A percentile compares a stretch with the other conserved stretches of the same genome.
phyloP scores from a whole-genome alignment of 768 basidiomycete species.

The Psilocybe cubensis region DNA sequence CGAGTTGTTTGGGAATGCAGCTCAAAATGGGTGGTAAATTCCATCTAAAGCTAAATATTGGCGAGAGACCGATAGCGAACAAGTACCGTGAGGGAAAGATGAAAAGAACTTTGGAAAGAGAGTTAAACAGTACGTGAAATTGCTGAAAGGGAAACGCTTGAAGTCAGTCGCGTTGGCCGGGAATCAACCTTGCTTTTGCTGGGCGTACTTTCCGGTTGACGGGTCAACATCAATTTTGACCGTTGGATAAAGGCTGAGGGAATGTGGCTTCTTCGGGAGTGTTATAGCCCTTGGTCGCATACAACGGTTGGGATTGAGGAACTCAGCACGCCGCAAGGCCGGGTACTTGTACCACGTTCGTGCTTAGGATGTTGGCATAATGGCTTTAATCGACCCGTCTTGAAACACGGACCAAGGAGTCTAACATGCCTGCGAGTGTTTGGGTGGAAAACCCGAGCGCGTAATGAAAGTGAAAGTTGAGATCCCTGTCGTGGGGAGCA shows the following conservation, averaged over 20 bases:
- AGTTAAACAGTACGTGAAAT: slow-evolving; percentile 84
- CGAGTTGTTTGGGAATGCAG: slow-evolving; percentile 88
- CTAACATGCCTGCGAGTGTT: slow-evolving; percentile 84
- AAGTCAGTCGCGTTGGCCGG: slow-evolving; percentile 65
- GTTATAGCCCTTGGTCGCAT: slow-evolving; percentile 65
- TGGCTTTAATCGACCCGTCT: slow-evolving; percentile 82
- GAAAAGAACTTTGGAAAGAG: slow-evolving; percentile 83
- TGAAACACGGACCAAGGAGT: slow-evolving; percentile 89
- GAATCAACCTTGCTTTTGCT: slow-evolving; percentile 57
- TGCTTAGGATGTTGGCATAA: slow-evolving; percentile 79
- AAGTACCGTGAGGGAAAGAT: slow-evolving; percentile 85
- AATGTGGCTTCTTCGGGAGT: slow-evolving; percentile 70
- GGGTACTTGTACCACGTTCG: slow-evolving; percentile 53
- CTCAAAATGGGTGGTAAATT: slow-evolving; percentile 83
- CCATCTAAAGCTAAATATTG: slow-evolving; percentile 86
- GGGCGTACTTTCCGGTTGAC: slow-evolving; percentile 56
- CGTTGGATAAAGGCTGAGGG: slow-evolving; percentile 57
- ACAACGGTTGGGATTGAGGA: slow-evolving; percentile 62
- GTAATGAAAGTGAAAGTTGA: slow-evolving; percentile 76
- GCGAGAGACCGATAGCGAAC: slow-evolving; percentile 85
- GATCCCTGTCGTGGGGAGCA: slow-evolving; percentile 68
- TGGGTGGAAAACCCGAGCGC: slow-evolving; percentile 71
- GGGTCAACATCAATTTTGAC: slow-evolving; percentile 73
- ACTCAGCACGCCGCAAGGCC: slow-evolving; percentile 60
- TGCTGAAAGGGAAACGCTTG: slow-evolving; percentile 80